A percentile compares a stretch with the other conserved stretches of the same genome.
Conservation (phyloP, 805 yeast genomes). For the Hanseniaspora nectarophila region DNA sequence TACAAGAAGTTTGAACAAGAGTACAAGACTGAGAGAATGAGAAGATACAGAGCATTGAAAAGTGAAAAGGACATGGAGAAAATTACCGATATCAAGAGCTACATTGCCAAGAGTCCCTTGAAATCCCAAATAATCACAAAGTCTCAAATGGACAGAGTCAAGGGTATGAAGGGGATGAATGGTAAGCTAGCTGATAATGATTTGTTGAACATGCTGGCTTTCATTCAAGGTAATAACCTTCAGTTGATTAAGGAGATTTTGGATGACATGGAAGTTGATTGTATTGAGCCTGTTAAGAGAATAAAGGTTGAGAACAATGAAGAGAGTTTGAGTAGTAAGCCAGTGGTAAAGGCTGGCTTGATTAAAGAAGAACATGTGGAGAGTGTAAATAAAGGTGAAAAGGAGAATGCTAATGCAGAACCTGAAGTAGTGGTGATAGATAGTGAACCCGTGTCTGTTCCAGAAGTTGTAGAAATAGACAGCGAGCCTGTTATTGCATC, state of each 20-base stretch:
- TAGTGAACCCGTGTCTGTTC: too few species aligned
- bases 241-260: slow-evolving; percentile 4
- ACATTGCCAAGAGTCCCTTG: background rate
- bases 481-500: too few species aligned
- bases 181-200: slow-evolving; percentile 9
- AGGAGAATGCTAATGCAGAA: too few species aligned
- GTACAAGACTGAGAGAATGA: slow-evolving; percentile 14
- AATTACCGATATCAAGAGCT: background rate
- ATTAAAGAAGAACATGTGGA: background rate
- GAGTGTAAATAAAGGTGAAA: background rate
- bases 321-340: background rate
- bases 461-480: too few species aligned
- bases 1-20: slow-evolving; percentile 11
- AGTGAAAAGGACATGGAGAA: background rate
- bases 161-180: background rate
- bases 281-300: background rate
- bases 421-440: background rate
- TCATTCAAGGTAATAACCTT: slow-evolving; percentile 9
- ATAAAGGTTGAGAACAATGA: background rate
- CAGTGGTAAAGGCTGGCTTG: background rate
- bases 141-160: slow-evolving; percentile 1
- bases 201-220: slow-evolving; percentile 7
- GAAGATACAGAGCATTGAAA: slow-evolving; percentile 12
- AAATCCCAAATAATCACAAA: slow-evolving; percentile 2
- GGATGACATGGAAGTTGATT: slow-evolving; percentile 5